A percentile compares a stretch with the other conserved stretches of the same genome.
Evolutionary conservation across 2,329 filamentous ascomycete genomes (phyloP).

Genomic region (Coccinonectria pachysandricola): DNA sequence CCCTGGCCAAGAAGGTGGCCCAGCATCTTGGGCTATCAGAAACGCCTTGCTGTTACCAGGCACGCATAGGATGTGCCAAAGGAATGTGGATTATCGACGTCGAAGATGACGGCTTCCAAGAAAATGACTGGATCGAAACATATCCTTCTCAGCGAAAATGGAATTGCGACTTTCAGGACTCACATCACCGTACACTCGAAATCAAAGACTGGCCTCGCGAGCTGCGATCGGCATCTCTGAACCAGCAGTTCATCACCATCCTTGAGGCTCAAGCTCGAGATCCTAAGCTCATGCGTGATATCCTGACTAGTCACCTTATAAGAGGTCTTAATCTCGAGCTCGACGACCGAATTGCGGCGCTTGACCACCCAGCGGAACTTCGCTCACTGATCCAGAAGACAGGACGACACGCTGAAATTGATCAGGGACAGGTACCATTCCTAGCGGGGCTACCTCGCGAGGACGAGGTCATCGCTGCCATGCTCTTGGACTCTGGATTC

Average conservation of each 20-base stretch:
- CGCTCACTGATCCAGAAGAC: constrained; percentile 39
- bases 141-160: constrained; percentile 62
- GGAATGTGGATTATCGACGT: constrained; percentile 62
- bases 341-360: constrained; percentile 36
- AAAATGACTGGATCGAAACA: constrained; percentile 54
- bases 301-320: constrained; percentile 39
- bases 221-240: constrained; percentile 41
- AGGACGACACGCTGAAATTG: constrained; percentile 25
- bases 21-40: constrained; percentile 37
- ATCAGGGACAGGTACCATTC: constrained; percentile 32
- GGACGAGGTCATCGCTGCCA: constrained; percentile 40
- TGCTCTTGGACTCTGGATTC: constrained; percentile 53
- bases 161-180: constrained; percentile 36
- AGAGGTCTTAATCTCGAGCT: constrained; percentile 42
- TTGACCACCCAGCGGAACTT: constrained; percentile 39
- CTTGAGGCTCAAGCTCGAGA: constrained; percentile 49
- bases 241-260: constrained; percentile 59
- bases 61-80: constrained; percentile 61
- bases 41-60: constrained; percentile 58
- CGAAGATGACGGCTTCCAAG: constrained; percentile 26
- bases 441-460: constrained; percentile 39
- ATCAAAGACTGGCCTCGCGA: constrained; percentile 34
- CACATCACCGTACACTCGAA: constrained; percentile 53
- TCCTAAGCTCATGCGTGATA: constrained; percentile 30
- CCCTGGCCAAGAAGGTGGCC: constrained; percentile 44